These are phyloP conservation scores for Elongisporangium prolatum DNA, from an alignment of 352 stramenopile species.

Conservation along the genomic window DNA sequence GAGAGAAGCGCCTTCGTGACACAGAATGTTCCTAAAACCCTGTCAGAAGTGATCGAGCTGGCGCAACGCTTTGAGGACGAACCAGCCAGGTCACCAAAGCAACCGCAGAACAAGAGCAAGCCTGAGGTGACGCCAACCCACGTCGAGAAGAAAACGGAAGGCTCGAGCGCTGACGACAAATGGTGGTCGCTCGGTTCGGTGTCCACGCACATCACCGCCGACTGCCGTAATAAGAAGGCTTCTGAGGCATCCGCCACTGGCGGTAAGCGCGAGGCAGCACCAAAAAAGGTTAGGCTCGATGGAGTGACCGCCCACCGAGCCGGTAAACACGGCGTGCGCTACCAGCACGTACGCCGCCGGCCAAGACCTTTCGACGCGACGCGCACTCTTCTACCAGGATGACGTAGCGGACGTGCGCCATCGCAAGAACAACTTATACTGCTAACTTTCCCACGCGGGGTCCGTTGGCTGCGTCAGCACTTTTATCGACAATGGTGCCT, in stretches of 20 bases:
- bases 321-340: neutral
- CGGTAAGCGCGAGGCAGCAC: neutral
- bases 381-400: neutral
- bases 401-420: neutral
- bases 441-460: constrained; percentile 2
- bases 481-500: constrained; percentile 7
- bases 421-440: constrained; percentile 1
- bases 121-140: too few species aligned
- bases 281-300: constrained; percentile 7
- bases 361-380: neutral
- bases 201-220: neutral
- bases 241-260: neutral
- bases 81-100: too few species aligned
- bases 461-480: neutral
- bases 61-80: too few species aligned
- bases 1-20: constrained; percentile 2
- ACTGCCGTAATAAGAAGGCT: neutral
- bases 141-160: neutral
- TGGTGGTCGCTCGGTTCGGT: too few species aligned
- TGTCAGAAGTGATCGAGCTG: too few species aligned
- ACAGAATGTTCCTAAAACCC: neutral
- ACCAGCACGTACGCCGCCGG: neutral
- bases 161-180: too few species aligned
- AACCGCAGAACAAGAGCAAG: too few species aligned
- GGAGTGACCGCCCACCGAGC: constrained; percentile 3